Evolutionary conservation across 2,329 filamentous ascomycete species (phyloP).

Genomic region (Lachnellula willkommii): DNA sequence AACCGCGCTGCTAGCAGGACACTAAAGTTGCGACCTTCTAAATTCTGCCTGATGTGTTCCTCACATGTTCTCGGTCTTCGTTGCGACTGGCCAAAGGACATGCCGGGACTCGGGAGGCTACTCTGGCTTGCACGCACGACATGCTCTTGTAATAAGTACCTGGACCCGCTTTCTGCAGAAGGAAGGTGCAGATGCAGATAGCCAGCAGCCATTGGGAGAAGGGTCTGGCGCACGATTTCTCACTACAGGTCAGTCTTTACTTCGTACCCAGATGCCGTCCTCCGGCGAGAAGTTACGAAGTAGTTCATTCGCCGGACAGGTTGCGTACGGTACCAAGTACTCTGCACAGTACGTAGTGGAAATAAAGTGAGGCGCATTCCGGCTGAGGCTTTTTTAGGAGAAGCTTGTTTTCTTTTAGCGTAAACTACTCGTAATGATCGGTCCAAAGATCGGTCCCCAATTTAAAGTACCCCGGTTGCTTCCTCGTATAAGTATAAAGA

Average conservation of each 20-base stretch:
- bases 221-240: background rate
- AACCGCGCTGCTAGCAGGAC: background rate
- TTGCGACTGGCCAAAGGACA: background rate
- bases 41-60: background rate
- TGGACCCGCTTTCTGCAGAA: background rate
- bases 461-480: no score
- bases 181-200: background rate
- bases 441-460: no score
- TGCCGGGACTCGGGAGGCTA: background rate
- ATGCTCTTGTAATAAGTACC: no score
- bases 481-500: no score
- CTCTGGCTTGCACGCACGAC: no score
- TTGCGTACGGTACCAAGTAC: no score
- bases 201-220: background rate
- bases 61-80: background rate
- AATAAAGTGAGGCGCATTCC: conserved; percentile 1
- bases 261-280: no score
- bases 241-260: no score
- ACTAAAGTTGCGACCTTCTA: background rate
- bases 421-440: no score
- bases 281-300: no score
- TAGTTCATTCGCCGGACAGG: no score
- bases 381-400: background rate
- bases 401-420: background rate
- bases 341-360: background rate